phyloP scores from a whole-genome alignment of 352 stramenopile species.

The Globisporangium solare region DNA sequence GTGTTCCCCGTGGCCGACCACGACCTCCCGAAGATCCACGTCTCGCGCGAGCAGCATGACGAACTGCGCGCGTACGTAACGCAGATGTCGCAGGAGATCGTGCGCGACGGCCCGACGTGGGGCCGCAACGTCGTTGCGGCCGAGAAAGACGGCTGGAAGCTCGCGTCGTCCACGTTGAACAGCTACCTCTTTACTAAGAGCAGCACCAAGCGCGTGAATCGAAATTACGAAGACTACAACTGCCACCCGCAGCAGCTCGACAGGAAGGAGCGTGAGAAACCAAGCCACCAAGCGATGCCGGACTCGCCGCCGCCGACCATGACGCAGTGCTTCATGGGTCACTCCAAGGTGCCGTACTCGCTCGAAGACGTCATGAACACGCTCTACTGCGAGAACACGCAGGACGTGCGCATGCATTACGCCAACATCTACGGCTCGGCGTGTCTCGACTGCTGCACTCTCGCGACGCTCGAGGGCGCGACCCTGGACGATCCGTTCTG shows the following conservation, averaged over 20 bases:
- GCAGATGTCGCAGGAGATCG: slow-evolving; percentile 37
- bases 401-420: slow-evolving; percentile 37
- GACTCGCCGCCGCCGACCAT: slow-evolving; percentile 13
- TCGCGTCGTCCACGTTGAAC: slow-evolving; percentile 35
- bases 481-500: slow-evolving; percentile 67
- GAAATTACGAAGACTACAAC: not conserved
- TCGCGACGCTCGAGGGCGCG: slow-evolving; percentile 58
- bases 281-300: not conserved
- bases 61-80: slow-evolving; percentile 58
- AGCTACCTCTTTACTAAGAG: slow-evolving; percentile 59
- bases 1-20: slow-evolving; percentile 50
- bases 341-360: slow-evolving; percentile 43
- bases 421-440: slow-evolving; percentile 40
- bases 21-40: slow-evolving; percentile 39
- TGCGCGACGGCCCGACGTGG: slow-evolving; percentile 63
- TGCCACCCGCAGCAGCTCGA: not conserved
- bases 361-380: slow-evolving; percentile 65
- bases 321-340: slow-evolving; percentile 56
- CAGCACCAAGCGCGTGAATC: slow-evolving; percentile 7
- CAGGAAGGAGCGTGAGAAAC: too few relatives aligned
- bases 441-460: slow-evolving; percentile 55
- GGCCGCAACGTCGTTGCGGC: slow-evolving; percentile 54
- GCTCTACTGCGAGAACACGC: slow-evolving; percentile 56
- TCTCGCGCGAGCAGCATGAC: slow-evolving; percentile 51
- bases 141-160: slow-evolving; percentile 46